Evolutionary conservation across 257 asterid genomes (phyloP).

Genomic region (Solanum gracilifrons): DNA sequence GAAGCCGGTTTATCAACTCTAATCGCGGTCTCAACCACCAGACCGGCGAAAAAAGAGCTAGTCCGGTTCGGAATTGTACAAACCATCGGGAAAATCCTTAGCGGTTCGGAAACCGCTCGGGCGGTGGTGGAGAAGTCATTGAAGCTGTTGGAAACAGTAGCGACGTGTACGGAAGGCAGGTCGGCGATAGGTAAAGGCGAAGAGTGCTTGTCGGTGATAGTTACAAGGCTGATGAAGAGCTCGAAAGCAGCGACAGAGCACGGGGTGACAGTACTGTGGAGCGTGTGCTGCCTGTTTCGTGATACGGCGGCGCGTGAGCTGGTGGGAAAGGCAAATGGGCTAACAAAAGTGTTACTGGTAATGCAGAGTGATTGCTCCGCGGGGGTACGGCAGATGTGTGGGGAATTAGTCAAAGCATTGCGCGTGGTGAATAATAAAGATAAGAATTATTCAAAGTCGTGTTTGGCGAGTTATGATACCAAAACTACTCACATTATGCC

Average conservation of each 20-base stretch:
- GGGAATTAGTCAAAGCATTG: conserved; percentile 75
- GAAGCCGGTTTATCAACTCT: conserved; percentile 55
- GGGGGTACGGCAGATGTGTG: conserved; percentile 52
- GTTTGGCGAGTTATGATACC: conserved; percentile 75
- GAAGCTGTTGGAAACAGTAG: conserved; percentile 33
- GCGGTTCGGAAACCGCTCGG: conserved; percentile 24
- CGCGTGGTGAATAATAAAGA: conserved; percentile 18
- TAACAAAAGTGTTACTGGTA: conserved; percentile 71
- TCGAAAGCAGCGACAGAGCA: conserved; percentile 74
- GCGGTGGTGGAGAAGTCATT: conserved; percentile 33
- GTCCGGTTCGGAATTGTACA: conserved; percentile 54
- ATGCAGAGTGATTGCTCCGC: conserved; percentile 76
- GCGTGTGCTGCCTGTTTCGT: conserved; percentile 66
- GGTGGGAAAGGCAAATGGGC: conserved; percentile 45
- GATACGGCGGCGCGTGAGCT: conserved; percentile 43
- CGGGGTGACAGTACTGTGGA: conserved; percentile 74
- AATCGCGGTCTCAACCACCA: conserved; percentile 35
- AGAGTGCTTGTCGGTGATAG: conserved; percentile 53
- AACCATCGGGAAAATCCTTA: conserved; percentile 31
- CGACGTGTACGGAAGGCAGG: conserved; percentile 83
- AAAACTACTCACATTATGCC: conserved; percentile 84
- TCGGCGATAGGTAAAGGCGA: conserved; percentile 41
- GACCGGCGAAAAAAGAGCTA: conserved; percentile 55
- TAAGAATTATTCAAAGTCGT: conserved; percentile 38
- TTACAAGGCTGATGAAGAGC: conserved; percentile 61